Conservation (phyloP, 768 basidiomycete genomes). For the Botryobasidium botryosum region DNA sequence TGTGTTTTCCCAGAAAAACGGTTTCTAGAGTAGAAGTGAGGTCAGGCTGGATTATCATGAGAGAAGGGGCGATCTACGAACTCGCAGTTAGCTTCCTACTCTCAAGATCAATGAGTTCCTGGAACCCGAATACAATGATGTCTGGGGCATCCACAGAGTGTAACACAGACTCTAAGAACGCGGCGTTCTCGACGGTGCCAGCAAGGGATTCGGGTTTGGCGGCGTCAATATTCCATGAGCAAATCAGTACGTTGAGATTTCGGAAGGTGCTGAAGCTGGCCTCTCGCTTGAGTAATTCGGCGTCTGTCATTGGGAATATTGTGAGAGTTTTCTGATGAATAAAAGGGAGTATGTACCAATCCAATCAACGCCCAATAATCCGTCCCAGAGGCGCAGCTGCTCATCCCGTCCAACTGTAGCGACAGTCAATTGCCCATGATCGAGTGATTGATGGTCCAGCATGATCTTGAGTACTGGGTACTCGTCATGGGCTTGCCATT, state of each 20-base stretch:
- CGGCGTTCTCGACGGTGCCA: constrained; percentile 35
- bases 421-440: constrained; percentile 45
- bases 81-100: constrained; percentile 75
- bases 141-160: constrained; percentile 61
- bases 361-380: constrained; percentile 68
- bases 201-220: constrained; percentile 60
- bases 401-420: constrained; percentile 63
- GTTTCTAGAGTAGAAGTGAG: constrained; percentile 32
- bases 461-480: constrained; percentile 45
- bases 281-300: constrained; percentile 60
- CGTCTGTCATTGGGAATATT: constrained; percentile 31
- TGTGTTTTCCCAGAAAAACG: constrained; percentile 59
- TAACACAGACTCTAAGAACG: constrained; percentile 66
- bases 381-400: constrained; percentile 73
- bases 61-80: constrained; percentile 16
- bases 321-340: not conserved
- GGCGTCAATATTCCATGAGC: constrained; percentile 90
- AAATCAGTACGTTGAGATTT: constrained; percentile 54
- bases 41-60: not conserved
- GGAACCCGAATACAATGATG: constrained; percentile 85
- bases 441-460: constrained; percentile 63
- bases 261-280: constrained; percentile 64
- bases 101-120: constrained; percentile 94
- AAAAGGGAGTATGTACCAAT: constrained; percentile 41
- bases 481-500: constrained; percentile 63